These are phyloP conservation scores for Heteromeles arbutifolia DNA, from an alignment of 306 rosid genomes.

Conservation along the genomic window DNA sequence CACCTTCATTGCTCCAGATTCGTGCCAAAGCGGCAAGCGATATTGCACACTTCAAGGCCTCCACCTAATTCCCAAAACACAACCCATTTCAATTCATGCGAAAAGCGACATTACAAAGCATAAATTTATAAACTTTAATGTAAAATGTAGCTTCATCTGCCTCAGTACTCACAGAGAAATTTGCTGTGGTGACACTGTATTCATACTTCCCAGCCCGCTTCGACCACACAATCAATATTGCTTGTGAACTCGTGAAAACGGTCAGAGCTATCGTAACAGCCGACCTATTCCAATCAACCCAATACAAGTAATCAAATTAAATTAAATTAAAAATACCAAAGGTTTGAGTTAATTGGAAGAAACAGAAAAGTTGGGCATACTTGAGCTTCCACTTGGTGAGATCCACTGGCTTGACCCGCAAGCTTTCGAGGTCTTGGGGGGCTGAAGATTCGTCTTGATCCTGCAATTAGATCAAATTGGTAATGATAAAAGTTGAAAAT, in stretches of 20 bases:
- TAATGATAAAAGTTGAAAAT: not conserved
- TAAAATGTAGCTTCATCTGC: not conserved
- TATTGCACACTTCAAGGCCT: slow-evolving; percentile 80
- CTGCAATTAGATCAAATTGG: slow-evolving; percentile 10
- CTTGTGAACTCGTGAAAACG: slow-evolving; percentile 87
- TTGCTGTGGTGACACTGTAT: slow-evolving; percentile 93
- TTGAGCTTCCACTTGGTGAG: slow-evolving; percentile 51
- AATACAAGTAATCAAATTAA: not conserved
- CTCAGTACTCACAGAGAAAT: slow-evolving; percentile 57
- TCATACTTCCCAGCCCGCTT: slow-evolving; percentile 94
- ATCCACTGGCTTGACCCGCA: slow-evolving; percentile 25
- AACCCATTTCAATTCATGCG: not conserved
- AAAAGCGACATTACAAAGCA: not conserved
- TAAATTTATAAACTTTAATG: not conserved
- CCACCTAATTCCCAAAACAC: slow-evolving; percentile 53
- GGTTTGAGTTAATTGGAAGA: not conserved
- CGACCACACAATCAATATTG: slow-evolving; percentile 93
- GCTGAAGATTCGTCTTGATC: slow-evolving; percentile 27
- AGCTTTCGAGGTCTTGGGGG: slow-evolving; percentile 33
- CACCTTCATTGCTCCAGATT: slow-evolving; percentile 69
- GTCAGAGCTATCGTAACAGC: slow-evolving; percentile 73
- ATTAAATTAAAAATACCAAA: not conserved
- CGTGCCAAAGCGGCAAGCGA: slow-evolving; percentile 64
- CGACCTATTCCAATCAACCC: slow-evolving; percentile 44
- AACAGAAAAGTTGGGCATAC: slow-evolving; percentile 12